A percentile compares a stretch with the other conserved stretches of the same genome.
Evolutionary conservation across 352 stramenopile genomes (phyloP).

Genomic region (Pythium rishiriense): DNA sequence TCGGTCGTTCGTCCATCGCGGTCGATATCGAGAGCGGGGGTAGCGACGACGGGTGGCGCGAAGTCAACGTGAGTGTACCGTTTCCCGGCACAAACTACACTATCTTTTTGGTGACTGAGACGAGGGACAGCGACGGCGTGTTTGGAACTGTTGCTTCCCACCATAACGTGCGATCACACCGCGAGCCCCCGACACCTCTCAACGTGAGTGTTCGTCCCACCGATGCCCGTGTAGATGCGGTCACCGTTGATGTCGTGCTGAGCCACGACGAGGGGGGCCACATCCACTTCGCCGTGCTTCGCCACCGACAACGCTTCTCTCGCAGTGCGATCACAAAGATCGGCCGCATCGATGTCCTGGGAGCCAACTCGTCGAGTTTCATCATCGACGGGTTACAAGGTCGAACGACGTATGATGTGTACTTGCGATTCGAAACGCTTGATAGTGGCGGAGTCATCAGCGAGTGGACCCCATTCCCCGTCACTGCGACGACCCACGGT

Average conservation of each 20-base stretch:
- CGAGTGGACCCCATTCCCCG: slow-evolving; percentile 46
- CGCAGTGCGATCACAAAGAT: slow-evolving; percentile 15
- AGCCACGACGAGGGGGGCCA: slow-evolving; percentile 40
- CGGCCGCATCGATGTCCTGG: slow-evolving; percentile 20
- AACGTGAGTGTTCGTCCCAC: slow-evolving; percentile 44
- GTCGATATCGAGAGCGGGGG: slow-evolving; percentile 34
- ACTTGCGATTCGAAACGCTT: slow-evolving; percentile 74
- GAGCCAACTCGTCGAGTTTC: slow-evolving; percentile 35
- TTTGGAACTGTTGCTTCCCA: slow-evolving; percentile 72
- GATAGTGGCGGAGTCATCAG: slow-evolving; percentile 68
- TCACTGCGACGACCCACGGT: slow-evolving; percentile 59
- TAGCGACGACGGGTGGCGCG: slow-evolving; percentile 35
- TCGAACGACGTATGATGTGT: slow-evolving; percentile 69
- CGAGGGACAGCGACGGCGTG: slow-evolving; percentile 59
- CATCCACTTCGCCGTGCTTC: slow-evolving; percentile 62
- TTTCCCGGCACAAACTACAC: slow-evolving; percentile 61
- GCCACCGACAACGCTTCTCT: slow-evolving; percentile 34
- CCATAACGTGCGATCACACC: slow-evolving; percentile 51
- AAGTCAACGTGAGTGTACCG: slow-evolving; percentile 60
- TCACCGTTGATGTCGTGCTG: slow-evolving; percentile 55
- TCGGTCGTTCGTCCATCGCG: slow-evolving; percentile 38
- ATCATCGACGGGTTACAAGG: slow-evolving; percentile 50
- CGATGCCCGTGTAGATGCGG: slow-evolving; percentile 65
- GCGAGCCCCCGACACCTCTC: slow-evolving; percentile 36
- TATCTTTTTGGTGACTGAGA: slow-evolving; percentile 76